Evolutionary conservation across 495 filamentous ascomycete genomes (phyloP).

Genomic region (Talaromyces adpressus): DNA sequence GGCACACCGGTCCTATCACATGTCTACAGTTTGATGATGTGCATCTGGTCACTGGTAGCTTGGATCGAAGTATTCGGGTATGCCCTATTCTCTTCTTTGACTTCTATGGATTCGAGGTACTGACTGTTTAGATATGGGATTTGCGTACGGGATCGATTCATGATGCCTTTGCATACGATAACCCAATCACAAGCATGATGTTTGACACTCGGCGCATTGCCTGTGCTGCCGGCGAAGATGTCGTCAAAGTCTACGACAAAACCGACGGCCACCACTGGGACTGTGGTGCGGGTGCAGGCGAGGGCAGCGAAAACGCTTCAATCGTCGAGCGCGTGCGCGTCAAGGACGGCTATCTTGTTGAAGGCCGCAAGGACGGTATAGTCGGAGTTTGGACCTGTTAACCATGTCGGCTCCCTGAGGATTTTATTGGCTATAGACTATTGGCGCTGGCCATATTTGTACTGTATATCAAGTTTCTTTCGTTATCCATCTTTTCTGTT

Average conservation of each 20-base stretch:
- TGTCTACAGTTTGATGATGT: slow-evolving; percentile 95
- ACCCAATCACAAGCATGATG: slow-evolving; percentile 94
- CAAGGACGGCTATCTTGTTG: slow-evolving; percentile 89
- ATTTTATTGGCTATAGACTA: neutral
- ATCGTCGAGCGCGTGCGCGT: slow-evolving; percentile 85
- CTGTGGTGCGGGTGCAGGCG: slow-evolving; percentile 75
- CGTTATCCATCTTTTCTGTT: neutral
- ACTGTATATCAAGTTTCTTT: slow-evolving; percentile 1
- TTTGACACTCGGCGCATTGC: slow-evolving; percentile 91
- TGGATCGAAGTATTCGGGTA: slow-evolving; percentile 91
- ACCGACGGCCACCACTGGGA: slow-evolving; percentile 94
- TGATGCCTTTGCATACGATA: slow-evolving; percentile 93
- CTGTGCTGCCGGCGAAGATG: slow-evolving; percentile 80
- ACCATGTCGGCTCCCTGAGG: slow-evolving; percentile 2
- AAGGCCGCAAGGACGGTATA: slow-evolving; percentile 81
- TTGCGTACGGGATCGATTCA: slow-evolving; percentile 92
- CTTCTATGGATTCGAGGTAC: neutral
- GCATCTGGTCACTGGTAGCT: slow-evolving; percentile 88
- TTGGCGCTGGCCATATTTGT: neutral
- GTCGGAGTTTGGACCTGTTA: slow-evolving; percentile 91
- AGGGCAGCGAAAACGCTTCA: slow-evolving; percentile 50
- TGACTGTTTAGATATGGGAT: slow-evolving; percentile 81
- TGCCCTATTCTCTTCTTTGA: neutral
- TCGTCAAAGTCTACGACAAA: slow-evolving; percentile 98
- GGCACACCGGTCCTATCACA: slow-evolving; percentile 93